Conservation (phyloP, 2,329 filamentous ascomycete species). For the Penicillium digitatum region DNA sequence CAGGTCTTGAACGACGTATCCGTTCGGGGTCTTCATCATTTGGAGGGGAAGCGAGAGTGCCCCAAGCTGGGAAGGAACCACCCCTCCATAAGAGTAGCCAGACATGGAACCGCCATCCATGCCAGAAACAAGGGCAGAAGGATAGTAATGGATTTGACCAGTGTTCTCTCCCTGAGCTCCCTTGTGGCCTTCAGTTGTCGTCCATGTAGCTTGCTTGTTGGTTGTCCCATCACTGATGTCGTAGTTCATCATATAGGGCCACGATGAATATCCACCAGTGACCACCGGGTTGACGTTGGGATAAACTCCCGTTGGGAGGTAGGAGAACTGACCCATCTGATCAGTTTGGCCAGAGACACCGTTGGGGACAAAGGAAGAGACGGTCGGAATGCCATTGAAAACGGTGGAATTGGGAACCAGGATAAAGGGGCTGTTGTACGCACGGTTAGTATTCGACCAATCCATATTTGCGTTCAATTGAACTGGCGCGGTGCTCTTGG, state of each 20-base stretch:
- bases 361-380: constrained; percentile 29
- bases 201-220: constrained; percentile 41
- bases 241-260: constrained; percentile 35
- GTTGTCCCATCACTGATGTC: constrained; percentile 37
- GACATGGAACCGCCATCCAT: constrained; percentile 56
- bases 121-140: constrained; percentile 50
- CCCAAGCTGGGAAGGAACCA: constrained; percentile 55
- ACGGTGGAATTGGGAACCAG: constrained; percentile 34
- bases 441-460: constrained; percentile 27
- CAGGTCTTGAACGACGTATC: constrained; percentile 50
- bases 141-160: constrained; percentile 57
- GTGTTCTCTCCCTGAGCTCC: constrained; percentile 58
- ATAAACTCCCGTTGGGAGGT: constrained; percentile 37
- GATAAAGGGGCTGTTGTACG: constrained; percentile 30
- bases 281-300: constrained; percentile 35
- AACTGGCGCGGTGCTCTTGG: constrained; percentile 27
- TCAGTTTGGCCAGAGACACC: constrained; percentile 30
- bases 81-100: constrained; percentile 55
- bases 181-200: constrained; percentile 41
- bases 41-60: constrained; percentile 40
- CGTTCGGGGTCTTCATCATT: constrained; percentile 46
- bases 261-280: constrained; percentile 32
- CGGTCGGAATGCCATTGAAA: constrained; percentile 30
- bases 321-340: constrained; percentile 35
- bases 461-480: constrained; percentile 27